Conservation (phyloP, 345 rosid species). For the Syzygium oleosum region DNA sequence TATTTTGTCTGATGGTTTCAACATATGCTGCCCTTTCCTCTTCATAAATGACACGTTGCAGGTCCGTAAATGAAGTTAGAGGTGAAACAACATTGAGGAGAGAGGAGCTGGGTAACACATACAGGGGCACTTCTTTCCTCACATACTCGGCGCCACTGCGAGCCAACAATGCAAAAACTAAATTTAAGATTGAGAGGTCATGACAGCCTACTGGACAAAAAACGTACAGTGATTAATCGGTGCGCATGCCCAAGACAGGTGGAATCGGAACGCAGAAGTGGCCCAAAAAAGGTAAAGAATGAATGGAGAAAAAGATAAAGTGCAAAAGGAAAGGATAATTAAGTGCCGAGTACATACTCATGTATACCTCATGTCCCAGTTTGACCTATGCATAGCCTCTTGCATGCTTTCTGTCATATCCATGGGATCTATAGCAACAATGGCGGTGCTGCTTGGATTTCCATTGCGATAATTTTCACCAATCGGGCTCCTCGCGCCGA, state of each 20-base stretch:
- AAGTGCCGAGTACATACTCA: too few species aligned
- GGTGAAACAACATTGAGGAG: constrained; percentile 75
- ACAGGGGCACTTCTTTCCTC: constrained; percentile 84
- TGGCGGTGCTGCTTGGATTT: too few species aligned
- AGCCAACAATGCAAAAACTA: constrained; percentile 16
- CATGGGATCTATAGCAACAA: too few species aligned
- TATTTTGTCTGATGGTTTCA: constrained; percentile 67
- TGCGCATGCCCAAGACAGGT: too few species aligned
- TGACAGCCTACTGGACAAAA: not conserved
- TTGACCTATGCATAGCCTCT: too few species aligned
- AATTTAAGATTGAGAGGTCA: constrained; percentile 5
- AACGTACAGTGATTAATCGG: not conserved
- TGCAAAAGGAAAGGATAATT: too few species aligned
- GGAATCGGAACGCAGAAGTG: too few species aligned
- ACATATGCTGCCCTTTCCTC: constrained; percentile 81
- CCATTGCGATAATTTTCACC: too few species aligned
- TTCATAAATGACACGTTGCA: constrained; percentile 79
- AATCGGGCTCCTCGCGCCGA: not conserved
- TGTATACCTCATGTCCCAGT: too few species aligned
- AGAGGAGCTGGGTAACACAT: constrained; percentile 59
- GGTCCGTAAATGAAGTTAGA: constrained; percentile 65
- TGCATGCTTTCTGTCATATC: too few species aligned
- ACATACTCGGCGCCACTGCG: constrained; percentile 78
- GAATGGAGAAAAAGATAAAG: too few species aligned
- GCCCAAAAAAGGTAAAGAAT: too few species aligned